Base-by-base conservation (phyloP, 257 asterid species). In the Scutellaria galericulata region DNA sequence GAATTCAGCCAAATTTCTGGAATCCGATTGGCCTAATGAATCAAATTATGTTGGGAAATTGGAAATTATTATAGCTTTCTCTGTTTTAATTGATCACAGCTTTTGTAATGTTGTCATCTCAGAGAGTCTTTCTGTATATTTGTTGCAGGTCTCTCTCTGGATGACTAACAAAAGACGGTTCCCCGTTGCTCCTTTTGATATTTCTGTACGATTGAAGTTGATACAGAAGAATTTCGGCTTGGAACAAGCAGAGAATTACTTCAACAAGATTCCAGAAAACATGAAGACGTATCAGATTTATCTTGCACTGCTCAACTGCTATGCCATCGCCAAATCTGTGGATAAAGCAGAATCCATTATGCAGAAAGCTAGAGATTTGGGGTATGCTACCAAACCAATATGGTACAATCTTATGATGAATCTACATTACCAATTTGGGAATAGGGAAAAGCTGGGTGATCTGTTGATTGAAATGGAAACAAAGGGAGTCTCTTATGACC, bases 371-470 rank as follows among this genome's bases (percentile, higher is more conserved):
- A 80, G 79, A 67, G 94, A 83, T 48, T 75, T 80, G 69, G 88
- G 94, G 68, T 77, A 57, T 70, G 86, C 72, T 71, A 68, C 48
- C 48, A 80, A 75, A 55, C 85, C 95, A 7, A 20, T 89, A 48
- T 80, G 87, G 85, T 84, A 87, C 83, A 89, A 82, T 72, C 85
- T 87, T 58, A 69, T 91, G 86, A 91, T 91, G 96, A 82, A 80
- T 57, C 76, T 91, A 5, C 72, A 89, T 61, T 81, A 56, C 78
- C 76, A 64, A 31, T 58, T 76, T 70, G 87, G 89, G 42, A 60
- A 75, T 62, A 64, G 42, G 20, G 83, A 61, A 56, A 85, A 80
- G 74, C 12, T 87, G 45, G 74, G 77, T 24, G 70, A 59, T 13
- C 66, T 87, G 73, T 80, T 88, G 84, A 15, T 58, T 46, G 93